phyloP scores from a whole-genome alignment of 2,329 filamentous ascomycete genomes.

The Trichoderma asperellum region DNA sequence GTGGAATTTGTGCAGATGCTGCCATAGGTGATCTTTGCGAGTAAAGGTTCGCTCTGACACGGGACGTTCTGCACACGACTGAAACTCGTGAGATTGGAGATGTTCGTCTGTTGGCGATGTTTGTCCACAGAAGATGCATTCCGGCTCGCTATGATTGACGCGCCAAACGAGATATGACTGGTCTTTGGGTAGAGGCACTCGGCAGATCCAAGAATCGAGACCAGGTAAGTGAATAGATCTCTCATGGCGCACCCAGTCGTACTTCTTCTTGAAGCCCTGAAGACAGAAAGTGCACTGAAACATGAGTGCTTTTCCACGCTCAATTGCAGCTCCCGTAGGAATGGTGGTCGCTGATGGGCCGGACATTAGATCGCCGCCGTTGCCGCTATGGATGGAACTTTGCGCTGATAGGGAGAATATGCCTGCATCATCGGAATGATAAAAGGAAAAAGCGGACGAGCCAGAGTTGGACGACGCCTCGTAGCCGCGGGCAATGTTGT shows the following conservation, averaged over 20 bases:
- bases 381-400: constrained; percentile 11
- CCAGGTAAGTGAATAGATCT: constrained; percentile 53
- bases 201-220: constrained; percentile 54
- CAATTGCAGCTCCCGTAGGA: constrained; percentile 25
- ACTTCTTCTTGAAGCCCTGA: constrained; percentile 46
- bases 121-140: constrained; percentile 48
- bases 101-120: constrained; percentile 42
- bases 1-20: constrained; percentile 49
- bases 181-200: constrained; percentile 41
- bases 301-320: constrained; percentile 31
- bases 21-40: constrained; percentile 50
- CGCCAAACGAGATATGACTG: constrained; percentile 53
- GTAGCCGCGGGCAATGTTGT: constrained; percentile 26
- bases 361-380: constrained; percentile 11
- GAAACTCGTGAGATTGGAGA: constrained; percentile 47
- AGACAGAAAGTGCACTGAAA: constrained; percentile 47
- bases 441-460: constrained; percentile 37
- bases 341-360: constrained; percentile 33
- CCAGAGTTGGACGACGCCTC: constrained; percentile 37
- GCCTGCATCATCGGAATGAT: constrained; percentile 21
- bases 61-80: constrained; percentile 54
- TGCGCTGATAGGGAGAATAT: constrained; percentile 33
- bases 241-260: constrained; percentile 54
- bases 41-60: constrained; percentile 48
- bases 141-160: constrained; percentile 48